Base-by-base conservation (phyloP, 345 rosid genomes). In the Euphorbia lathyris region DNA sequence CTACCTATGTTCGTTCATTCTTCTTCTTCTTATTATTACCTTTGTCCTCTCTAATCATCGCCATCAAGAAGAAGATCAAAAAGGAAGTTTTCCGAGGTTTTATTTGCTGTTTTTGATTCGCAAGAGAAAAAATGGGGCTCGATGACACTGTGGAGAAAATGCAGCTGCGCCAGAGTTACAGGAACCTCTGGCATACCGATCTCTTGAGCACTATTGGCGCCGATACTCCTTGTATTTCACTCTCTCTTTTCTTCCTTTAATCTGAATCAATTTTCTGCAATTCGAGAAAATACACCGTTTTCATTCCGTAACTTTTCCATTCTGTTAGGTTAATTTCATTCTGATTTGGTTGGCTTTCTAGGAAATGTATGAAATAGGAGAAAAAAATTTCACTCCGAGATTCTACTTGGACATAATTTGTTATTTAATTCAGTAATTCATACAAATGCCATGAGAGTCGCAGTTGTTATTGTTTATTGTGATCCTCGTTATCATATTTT, bases 321-420 rank as follows among this genome's bases (percentile, higher is more conserved):
- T 22, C 57, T 7, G 0, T 17, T 52, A 19, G 20, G 20, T 10
- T 30, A 30, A 29, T 27, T 29, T 4, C 1, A 32, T 34, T 60
- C 26, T n/a, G 32, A 25, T 67, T 22, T 36, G 70, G 34, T 52
- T 34, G 70, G 70, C 23, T 20, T 53, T 14, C 59, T 16, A 17
- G 71, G 53, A 36, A 36, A 16, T 53, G 48, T 16, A 34, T 22
- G 20, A 7, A 6, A 32, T 25, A 25, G 7, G 14, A 40, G 9
- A 6, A 4, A 40, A 12, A 40, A 40, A 40, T 12, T 10, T 12
- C 11, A 40, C n/a, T n/a, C n/a, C n/a, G n/a, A n/a, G n/a, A n/a
- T n/a, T n/a, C n/a, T n/a, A n/a, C n/a, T n/a, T n/a, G n/a, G n/a
- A n/a, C n/a, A n/a, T n/a, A n/a, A n/a, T n/a, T n/a, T n/a, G n/a